Conservation (phyloP, 108 stramenopile species). For the Cyclotella kingstonii region DNA sequence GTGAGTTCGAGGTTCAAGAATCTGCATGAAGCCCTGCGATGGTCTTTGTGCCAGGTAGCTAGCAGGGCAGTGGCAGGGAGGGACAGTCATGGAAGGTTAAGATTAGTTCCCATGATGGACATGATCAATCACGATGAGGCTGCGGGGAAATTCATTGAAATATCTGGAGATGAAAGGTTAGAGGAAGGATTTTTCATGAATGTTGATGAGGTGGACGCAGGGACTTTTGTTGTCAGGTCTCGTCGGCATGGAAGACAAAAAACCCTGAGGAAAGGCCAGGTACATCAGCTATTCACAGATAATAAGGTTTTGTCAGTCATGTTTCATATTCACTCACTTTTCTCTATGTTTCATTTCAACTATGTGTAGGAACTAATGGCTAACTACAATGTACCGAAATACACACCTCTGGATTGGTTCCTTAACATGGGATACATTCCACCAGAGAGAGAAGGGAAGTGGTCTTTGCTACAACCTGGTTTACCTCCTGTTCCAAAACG, state of each 20-base stretch:
- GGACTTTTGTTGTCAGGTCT: constrained; percentile 74
- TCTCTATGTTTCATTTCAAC: background rate
- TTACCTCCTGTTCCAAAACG: constrained; percentile 30
- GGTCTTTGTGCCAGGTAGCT: constrained; percentile 83
- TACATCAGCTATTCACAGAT: background rate
- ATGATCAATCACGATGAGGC: constrained; percentile 80
- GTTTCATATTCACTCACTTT: background rate
- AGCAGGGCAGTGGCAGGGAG: constrained; percentile 70
- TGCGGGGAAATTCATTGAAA: constrained; percentile 73
- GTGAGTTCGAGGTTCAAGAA: constrained; percentile 37
- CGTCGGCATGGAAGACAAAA: constrained; percentile 62
- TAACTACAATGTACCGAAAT: constrained; percentile 86
- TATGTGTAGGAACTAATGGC: constrained; percentile 55
- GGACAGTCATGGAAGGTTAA: constrained; percentile 56
- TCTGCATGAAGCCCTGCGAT: constrained; percentile 49
- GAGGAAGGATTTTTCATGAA: constrained; percentile 26
- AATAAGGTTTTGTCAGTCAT: background rate
- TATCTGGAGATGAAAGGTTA: constrained; percentile 56
- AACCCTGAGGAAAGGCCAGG: constrained; percentile 62
- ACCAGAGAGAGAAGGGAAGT: constrained; percentile 65
- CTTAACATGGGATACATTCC: constrained; percentile 79
- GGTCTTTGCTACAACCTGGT: constrained; percentile 49
- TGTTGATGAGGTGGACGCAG: constrained; percentile 55
- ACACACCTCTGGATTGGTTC: constrained; percentile 84
- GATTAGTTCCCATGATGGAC: constrained; percentile 75